Evolutionary conservation across 495 filamentous ascomycete genomes (phyloP).

Genomic region (Beverwykella pulmonaria): DNA sequence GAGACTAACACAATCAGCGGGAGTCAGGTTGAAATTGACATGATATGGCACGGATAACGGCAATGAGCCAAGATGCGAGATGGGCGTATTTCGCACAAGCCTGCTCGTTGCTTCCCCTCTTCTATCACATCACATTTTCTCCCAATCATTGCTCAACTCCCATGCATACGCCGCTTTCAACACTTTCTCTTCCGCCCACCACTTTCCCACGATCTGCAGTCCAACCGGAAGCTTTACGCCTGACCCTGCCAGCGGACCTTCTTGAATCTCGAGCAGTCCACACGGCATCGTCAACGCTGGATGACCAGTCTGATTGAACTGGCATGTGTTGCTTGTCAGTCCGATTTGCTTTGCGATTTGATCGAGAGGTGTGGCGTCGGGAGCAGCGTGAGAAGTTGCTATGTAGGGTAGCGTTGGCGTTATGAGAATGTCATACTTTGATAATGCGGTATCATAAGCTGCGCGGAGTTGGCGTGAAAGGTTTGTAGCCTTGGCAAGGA

Average conservation of each 20-base stretch:
- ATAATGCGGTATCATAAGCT: constrained; percentile 51
- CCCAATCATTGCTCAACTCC: constrained; percentile 26
- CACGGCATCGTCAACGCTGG: constrained; percentile 60
- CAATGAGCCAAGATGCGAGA: no score
- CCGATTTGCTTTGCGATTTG: constrained; percentile 43
- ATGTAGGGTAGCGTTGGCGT: constrained; percentile 51
- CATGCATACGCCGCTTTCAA: constrained; percentile 27
- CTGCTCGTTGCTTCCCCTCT: no score
- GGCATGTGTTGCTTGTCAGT: constrained; percentile 57
- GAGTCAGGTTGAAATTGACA: no score
- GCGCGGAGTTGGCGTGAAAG: constrained; percentile 50
- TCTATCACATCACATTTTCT: constrained; percentile 1
- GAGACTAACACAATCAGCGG: not conserved
- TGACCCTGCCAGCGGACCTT: constrained; percentile 7
- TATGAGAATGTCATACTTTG: constrained; percentile 52
- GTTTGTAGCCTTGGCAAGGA: constrained; percentile 50
- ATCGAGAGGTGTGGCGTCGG: constrained; percentile 34
- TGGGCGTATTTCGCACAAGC: no score
- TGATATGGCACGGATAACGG: no score
- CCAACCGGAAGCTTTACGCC: constrained; percentile 21
- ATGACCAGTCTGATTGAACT: constrained; percentile 62
- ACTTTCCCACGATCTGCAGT: constrained; percentile 26
- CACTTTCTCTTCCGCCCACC: constrained; percentile 25
- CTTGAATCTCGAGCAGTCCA: constrained; percentile 20
- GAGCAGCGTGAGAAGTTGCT: constrained; percentile 37